Evolutionary conservation across 148 eudicot species (phyloP).

Genomic region (Euryodendron excelsum): DNA sequence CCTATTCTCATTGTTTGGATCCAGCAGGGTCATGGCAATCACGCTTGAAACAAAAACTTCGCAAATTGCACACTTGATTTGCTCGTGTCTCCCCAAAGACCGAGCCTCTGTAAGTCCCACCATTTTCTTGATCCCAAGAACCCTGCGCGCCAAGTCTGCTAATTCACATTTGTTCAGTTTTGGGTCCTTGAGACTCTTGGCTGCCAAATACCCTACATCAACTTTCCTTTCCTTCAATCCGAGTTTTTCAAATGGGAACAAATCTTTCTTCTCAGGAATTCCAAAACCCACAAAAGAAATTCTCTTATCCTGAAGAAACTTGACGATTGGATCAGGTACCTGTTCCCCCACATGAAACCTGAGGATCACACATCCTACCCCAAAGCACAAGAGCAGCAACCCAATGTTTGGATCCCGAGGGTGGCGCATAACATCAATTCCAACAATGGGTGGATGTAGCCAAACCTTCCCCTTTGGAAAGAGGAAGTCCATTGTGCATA

Average conservation of each 20-base stretch:
- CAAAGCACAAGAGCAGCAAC: slow-evolving; percentile 33
- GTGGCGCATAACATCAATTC: slow-evolving; percentile 37
- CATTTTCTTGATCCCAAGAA: slow-evolving; percentile 39
- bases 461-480: slow-evolving; percentile 36
- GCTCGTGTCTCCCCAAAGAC: slow-evolving; percentile 29
- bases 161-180: slow-evolving; percentile 27
- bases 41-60: slow-evolving; percentile 30
- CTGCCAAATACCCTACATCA: slow-evolving; percentile 38
- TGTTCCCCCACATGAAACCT: slow-evolving; percentile 22
- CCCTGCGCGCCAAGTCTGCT: slow-evolving; percentile 32
- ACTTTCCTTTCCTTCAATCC: slow-evolving; percentile 27
- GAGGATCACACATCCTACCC: slow-evolving; percentile 38
- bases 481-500: slow-evolving; percentile 26
- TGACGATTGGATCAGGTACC: slow-evolving; percentile 23
- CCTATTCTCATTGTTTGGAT: slow-evolving; percentile 9
- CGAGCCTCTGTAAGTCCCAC: slow-evolving; percentile 31
- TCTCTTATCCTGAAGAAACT: slow-evolving; percentile 34
- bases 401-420: slow-evolving; percentile 32
- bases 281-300: slow-evolving; percentile 38
- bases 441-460: slow-evolving; percentile 31
- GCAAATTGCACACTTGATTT: slow-evolving; percentile 11
- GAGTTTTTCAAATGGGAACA: slow-evolving; percentile 35
- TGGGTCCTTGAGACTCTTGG: slow-evolving; percentile 27
- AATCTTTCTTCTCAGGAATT: slow-evolving; percentile 33
- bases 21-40: slow-evolving; percentile 20